phyloP scores from a whole-genome alignment of 495 filamentous ascomycete species.

The Podospora pseudocomata region DNA sequence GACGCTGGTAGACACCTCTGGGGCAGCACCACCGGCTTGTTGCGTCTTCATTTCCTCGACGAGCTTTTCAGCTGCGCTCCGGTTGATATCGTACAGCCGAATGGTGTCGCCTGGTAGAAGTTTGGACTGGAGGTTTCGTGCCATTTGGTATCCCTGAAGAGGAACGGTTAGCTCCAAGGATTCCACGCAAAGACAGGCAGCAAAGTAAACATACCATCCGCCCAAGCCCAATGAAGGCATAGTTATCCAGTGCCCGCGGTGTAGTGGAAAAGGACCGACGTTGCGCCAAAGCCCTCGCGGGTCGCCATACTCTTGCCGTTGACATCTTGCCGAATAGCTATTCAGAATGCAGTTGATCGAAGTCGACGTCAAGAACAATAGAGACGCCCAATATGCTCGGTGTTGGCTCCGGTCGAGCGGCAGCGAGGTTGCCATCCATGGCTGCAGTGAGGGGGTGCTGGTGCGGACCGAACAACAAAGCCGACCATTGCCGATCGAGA shows the following conservation, averaged over 20 bases:
- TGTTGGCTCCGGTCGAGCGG: constrained; percentile 15
- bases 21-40: constrained; percentile 45
- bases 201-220: constrained; percentile 65
- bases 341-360: constrained; percentile 1
- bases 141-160: constrained; percentile 72
- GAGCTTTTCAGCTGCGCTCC: constrained; percentile 55
- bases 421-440: neutral
- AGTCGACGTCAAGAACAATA: neutral
- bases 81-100: constrained; percentile 71
- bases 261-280: constrained; percentile 56
- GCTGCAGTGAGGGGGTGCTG: constrained; percentile 5
- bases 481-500: constrained; percentile 37
- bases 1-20: constrained; percentile 56
- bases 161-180: constrained; percentile 7
- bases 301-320: constrained; percentile 28
- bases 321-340: constrained; percentile 31
- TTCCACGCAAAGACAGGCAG: neutral
- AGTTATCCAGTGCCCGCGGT: constrained; percentile 55
- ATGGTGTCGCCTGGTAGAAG: constrained; percentile 66
- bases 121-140: constrained; percentile 77
- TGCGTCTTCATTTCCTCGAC: constrained; percentile 54
- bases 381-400: neutral
- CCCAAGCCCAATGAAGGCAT: constrained; percentile 82
- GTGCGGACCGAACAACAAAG: constrained; percentile 23
- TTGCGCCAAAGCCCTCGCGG: constrained; percentile 24